phyloP scores from a whole-genome alignment of 805 yeast species.

The Schwanniomyces polymorphus region DNA sequence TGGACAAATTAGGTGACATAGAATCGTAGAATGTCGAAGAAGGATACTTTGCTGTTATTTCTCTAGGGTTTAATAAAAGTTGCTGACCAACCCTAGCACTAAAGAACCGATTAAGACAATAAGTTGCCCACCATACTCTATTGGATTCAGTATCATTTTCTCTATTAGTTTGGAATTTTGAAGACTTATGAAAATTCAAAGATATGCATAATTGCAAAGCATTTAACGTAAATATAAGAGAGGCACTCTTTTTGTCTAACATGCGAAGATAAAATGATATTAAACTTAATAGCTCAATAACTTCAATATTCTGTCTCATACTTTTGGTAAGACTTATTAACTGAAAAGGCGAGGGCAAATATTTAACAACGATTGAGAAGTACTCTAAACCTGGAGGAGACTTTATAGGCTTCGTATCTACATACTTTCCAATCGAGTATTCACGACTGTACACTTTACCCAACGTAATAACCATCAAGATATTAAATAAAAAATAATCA shows the following conservation, averaged over 20 bases:
- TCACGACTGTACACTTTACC: conserved; percentile 19
- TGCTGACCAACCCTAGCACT: conserved; percentile 26
- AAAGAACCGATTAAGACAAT: conserved; percentile 24
- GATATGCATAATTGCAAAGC: conserved; percentile 28
- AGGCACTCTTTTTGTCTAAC: conserved; percentile 26
- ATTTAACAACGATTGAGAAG: conserved; percentile 17
- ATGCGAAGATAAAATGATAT: conserved; percentile 21
- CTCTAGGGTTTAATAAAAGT: conserved; percentile 15
- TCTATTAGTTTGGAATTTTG: conserved; percentile 5
- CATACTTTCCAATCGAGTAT: conserved; percentile 7
- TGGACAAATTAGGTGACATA: not conserved
- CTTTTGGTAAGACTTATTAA: conserved; percentile 11
- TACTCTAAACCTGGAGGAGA: conserved; percentile 21
- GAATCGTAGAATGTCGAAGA: not conserved
- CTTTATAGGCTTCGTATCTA: not conserved
- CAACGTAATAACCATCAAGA: conserved; percentile 19
- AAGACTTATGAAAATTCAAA: conserved; percentile 21
- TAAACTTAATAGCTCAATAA: conserved; percentile 23
- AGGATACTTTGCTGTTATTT: conserved; percentile 14
- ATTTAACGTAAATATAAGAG: conserved; percentile 19
- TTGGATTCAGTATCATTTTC: conserved; percentile 5
- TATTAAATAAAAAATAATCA: conserved; percentile 18
- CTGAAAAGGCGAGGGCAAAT: conserved; percentile 18
- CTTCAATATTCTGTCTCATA: conserved; percentile 14
- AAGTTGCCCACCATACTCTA: conserved; percentile 24